Evolutionary conservation across 306 rosid genomes (phyloP).

Genomic region (Trifolium dubium): DNA sequence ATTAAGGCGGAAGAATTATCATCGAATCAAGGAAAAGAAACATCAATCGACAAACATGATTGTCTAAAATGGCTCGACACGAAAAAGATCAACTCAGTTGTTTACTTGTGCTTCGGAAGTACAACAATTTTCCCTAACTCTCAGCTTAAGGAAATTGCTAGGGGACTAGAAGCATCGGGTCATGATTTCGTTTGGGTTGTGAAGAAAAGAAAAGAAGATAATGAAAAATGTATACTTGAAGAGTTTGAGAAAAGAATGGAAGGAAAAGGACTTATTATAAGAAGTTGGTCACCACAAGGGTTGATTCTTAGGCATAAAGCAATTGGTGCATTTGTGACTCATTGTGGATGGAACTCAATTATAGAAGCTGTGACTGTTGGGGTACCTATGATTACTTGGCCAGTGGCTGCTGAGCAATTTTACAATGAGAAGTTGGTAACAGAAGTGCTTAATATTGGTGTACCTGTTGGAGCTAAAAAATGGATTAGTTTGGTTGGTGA

Average conservation of each 20-base stretch:
- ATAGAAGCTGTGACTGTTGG: slow-evolving; percentile 51
- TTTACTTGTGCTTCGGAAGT: slow-evolving; percentile 62
- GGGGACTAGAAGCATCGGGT: slow-evolving; percentile 58
- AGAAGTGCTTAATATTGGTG: slow-evolving; percentile 38
- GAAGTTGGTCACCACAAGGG: slow-evolving; percentile 59
- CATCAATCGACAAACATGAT: slow-evolving; percentile 2
- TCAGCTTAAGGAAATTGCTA: slow-evolving; percentile 60
- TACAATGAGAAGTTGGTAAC: slow-evolving; percentile 52
- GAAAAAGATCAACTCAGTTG: slow-evolving; percentile 49
- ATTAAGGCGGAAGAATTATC: neutral
- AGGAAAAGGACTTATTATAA: slow-evolving; percentile 48
- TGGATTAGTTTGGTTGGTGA: neutral
- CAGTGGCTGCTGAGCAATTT: slow-evolving; percentile 43
- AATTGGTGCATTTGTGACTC: slow-evolving; percentile 50
- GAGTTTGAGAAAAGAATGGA: slow-evolving; percentile 53
- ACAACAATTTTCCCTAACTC: slow-evolving; percentile 36
- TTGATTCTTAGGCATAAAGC: slow-evolving; percentile 50
- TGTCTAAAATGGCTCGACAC: slow-evolving; percentile 50
- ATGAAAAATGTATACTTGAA: slow-evolving; percentile 43
- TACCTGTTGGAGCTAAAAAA: slow-evolving; percentile 39
- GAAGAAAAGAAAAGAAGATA: slow-evolving; percentile 3
- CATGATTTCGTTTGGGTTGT: slow-evolving; percentile 60
- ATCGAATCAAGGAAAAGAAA: slow-evolving; percentile 24
- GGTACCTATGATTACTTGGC: slow-evolving; percentile 59
- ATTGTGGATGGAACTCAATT: slow-evolving; percentile 62